phyloP scores from a whole-genome alignment of 139 green algal genomes.

The Spirogloea muscicola region DNA sequence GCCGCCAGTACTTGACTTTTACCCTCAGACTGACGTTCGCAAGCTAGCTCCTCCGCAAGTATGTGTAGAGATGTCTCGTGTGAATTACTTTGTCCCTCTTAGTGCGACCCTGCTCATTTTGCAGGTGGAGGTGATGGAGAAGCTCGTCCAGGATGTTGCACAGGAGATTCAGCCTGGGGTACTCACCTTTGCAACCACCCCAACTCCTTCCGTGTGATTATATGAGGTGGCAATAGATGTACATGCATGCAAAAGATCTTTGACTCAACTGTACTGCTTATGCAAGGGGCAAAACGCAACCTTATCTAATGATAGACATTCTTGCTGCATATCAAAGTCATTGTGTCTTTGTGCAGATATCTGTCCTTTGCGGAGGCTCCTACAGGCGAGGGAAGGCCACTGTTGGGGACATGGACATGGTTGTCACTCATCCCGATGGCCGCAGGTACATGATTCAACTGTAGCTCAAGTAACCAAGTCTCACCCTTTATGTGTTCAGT shows the following conservation, averaged over 20 bases:
- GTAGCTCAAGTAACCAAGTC: too few species aligned
- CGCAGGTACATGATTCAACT: constrained; percentile 1
- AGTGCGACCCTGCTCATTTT: too few species aligned
- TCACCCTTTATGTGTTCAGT: too few species aligned
- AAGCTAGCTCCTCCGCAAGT: too few species aligned
- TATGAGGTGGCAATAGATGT: background rate
- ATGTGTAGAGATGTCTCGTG: too few species aligned
- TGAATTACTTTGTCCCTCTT: too few species aligned
- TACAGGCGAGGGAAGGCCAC: constrained; percentile 25
- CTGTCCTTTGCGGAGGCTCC: constrained; percentile 31
- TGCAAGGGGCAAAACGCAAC: too few species aligned
- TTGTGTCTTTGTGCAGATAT: constrained; percentile 14
- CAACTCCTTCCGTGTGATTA: background rate
- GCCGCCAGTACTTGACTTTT: too few species aligned
- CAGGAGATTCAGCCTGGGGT: constrained; percentile 18
- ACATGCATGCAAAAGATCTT: too few species aligned
- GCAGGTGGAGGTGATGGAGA: constrained; percentile 37
- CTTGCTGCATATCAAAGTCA: background rate
- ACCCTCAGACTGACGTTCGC: too few species aligned
- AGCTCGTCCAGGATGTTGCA: constrained; percentile 6
- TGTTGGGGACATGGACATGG: constrained; percentile 36
- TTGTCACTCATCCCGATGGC: constrained; percentile 40
- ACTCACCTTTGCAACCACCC: background rate
- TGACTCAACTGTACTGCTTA: too few species aligned
- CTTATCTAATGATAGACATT: background rate